These are phyloP conservation scores for Annulohypoxylon stygium DNA, from an alignment of 495 filamentous ascomycete species.

Conservation along the genomic window DNA sequence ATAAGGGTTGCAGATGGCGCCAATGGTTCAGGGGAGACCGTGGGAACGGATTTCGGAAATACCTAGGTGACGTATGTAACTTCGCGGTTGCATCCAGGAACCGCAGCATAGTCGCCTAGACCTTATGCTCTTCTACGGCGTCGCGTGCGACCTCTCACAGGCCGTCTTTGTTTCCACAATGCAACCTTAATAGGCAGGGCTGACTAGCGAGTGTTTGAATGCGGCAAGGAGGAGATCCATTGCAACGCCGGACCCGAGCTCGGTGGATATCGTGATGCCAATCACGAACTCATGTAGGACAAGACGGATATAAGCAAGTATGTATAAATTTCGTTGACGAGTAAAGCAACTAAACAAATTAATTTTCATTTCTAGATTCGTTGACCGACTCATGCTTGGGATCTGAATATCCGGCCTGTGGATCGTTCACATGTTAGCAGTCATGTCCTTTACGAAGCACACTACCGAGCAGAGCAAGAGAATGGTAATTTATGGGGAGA, in stretches of 20 bases:
- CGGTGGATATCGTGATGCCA: neutral
- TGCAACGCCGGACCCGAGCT: neutral
- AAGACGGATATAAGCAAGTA: neutral
- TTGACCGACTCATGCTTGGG: neutral
- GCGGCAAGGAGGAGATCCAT: neutral
- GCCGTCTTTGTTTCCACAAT: neutral
- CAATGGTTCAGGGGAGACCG: neutral
- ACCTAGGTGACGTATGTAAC: slow-evolving; percentile 7
- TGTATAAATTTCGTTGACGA: neutral
- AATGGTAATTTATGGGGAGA: neutral
- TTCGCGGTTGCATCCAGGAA: slow-evolving; percentile 7
- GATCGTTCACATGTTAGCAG: neutral
- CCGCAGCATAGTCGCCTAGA: neutral
- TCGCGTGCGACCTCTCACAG: neutral
- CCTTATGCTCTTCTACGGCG: neutral
- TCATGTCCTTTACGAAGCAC: neutral
- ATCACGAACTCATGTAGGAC: neutral
- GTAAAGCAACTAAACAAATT: neutral
- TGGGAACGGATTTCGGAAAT: slow-evolving; percentile 5
- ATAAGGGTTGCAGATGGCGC: neutral
- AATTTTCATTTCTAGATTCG: neutral
- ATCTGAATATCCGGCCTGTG: neutral
- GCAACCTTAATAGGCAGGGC: neutral
- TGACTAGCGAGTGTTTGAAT: slow-evolving; percentile 3
- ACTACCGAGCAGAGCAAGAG: neutral